Evolutionary conservation across 108 stramenopile species (phyloP), one percentile per base, ranked within the genome.

Genomic region (Cylindrotheca fusiformis): DNA sequence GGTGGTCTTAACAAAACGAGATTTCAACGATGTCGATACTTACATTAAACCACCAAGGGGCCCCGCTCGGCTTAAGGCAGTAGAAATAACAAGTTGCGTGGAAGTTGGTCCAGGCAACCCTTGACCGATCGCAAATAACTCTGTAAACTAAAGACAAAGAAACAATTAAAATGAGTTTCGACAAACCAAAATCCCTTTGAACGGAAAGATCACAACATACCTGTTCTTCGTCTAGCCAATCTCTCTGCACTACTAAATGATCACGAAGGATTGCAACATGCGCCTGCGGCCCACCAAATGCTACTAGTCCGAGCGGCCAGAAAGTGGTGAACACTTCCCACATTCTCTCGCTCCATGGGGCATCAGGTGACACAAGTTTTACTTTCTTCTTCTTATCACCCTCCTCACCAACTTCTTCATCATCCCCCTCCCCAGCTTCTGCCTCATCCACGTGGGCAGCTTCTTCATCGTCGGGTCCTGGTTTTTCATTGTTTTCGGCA

Each of bases 51-150:
- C 96, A 4, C 90, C 94, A 6, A 93, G 63, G 22, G 89, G 81
- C 5, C 96, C 96, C 2, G 88, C 96, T 24, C 86, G 83, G 25
- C 69, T 65, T n/a, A 87, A 55, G 8, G 94, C 96, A 18, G 91
- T 93, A 48, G 74, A 64, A 58, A 96, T 78, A 19, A 96, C 91
- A 29, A 96, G 69, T 66, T 95, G 93, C 0, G 93, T 95, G 19
- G 80, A 83, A 6, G 93, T 97, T 1, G 96, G 95, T 5, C 96
- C 96, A n/a, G 96, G 96, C 52, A 97, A 59, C 14, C 94, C 93
- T 54, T 94, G 91, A 18, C 23, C 88, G 73, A 54, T 81, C 22
- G 88, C 88, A 74, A 92, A 87, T 32, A 84, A 69, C 58, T 84
- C 83, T 3, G 80, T 84, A 63, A 96, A 97, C 52, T 76, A 14